A percentile compares a stretch with the other conserved stretches of the same genome.
These are phyloP conservation scores for Trypanosoma cruzi DNA, from an alignment of 208 protist species.

Conservation along the genomic window DNA sequence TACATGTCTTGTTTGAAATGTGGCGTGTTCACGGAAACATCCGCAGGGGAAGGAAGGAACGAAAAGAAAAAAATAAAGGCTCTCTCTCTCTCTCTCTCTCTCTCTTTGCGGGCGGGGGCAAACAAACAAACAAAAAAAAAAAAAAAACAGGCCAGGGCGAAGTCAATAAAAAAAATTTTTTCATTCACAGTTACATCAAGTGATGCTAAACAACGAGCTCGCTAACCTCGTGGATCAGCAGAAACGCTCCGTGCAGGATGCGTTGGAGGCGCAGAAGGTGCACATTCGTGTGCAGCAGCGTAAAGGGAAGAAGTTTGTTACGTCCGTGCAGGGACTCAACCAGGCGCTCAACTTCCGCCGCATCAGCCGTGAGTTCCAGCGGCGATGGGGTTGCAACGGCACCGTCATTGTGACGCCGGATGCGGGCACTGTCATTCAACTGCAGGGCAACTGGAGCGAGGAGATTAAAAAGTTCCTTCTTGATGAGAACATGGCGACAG, in stretches of 20 bases:
- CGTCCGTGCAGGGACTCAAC: conserved; percentile 96
- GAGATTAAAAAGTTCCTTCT: conserved; percentile 93
- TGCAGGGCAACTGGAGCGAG: conserved; percentile 97
- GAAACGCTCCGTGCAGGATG: conserved; percentile 61
- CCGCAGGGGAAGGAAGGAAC: too few species aligned
- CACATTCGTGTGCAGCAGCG: conserved; percentile 98
- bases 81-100: too few species aligned
- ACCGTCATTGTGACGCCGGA: conserved; percentile 87
- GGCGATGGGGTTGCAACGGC: conserved; percentile 96
- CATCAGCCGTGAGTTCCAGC: conserved; percentile 90
- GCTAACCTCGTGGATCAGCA: conserved; percentile 53
- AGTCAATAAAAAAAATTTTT: background rate
- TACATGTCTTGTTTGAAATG: too few species aligned
- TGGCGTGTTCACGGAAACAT: too few species aligned
- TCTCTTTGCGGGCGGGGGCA: too few species aligned
- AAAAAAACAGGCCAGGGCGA: background rate
- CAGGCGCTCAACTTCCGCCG: conserved; percentile 93
- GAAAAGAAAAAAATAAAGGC: too few species aligned
- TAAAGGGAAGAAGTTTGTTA: conserved; percentile 96
- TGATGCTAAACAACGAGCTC: conserved; percentile 36
- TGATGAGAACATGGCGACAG: conserved; percentile 88
- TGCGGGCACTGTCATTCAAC: conserved; percentile 94
- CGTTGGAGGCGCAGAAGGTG: conserved; percentile 76
- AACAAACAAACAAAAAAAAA: background rate
- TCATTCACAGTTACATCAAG: background rate